Evolutionary conservation across 176 grass and related monocot genomes (phyloP).

Genomic region (Aegilops tauschii): DNA sequence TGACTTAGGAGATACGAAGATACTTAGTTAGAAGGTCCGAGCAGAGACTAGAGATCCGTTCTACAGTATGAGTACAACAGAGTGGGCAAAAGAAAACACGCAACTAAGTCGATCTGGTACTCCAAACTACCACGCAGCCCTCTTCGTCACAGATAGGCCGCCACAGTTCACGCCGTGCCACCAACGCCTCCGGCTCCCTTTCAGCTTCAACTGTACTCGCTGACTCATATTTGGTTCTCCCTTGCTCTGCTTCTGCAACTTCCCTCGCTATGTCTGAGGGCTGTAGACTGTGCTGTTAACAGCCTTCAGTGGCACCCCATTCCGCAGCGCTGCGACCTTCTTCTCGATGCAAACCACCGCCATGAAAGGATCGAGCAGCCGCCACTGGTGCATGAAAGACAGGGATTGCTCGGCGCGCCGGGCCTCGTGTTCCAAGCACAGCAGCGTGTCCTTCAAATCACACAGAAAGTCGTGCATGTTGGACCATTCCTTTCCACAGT

Average conservation of each 20-base stretch:
- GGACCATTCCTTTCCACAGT: conserved; percentile 51
- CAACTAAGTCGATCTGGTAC: background rate
- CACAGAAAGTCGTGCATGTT: conserved; percentile 50
- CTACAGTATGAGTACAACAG: background rate
- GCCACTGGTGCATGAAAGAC: conserved; percentile 54
- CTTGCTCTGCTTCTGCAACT: no score
- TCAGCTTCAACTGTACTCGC: no score
- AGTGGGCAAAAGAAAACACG: background rate
- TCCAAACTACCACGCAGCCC: no score
- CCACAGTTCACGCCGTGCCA: no score
- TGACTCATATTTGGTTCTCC: no score
- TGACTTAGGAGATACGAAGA: no score
- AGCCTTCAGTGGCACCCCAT: conserved; percentile 55
- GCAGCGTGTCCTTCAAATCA: conserved; percentile 62
- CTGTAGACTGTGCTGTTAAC: conserved; percentile 47
- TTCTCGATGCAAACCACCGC: conserved; percentile 65
- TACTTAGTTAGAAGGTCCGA: background rate
- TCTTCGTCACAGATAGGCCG: no score
- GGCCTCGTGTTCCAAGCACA: conserved; percentile 44
- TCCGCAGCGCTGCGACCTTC: conserved; percentile 41
- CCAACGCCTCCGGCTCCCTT: no score
- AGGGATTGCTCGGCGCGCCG: conserved; percentile 30
- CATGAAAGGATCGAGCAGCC: conserved; percentile 74
- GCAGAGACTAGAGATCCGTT: background rate
- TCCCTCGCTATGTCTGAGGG: conserved; percentile 11